Conservation (phyloP, 1,139 yeast genomes). For the Kodamaea derodonti region DNA sequence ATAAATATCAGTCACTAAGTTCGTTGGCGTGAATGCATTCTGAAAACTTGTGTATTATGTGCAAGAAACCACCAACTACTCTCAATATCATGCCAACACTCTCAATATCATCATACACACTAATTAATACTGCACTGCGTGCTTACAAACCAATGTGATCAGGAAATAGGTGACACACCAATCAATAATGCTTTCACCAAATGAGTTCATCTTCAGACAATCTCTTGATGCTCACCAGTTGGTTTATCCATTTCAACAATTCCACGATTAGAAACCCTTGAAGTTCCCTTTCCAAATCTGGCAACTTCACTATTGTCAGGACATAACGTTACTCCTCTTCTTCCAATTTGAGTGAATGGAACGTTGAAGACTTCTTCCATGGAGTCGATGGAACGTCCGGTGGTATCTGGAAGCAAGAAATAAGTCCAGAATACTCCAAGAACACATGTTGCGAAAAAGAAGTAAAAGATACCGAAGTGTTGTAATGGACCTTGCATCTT, state of each 20-base stretch:
- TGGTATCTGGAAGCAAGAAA: slow-evolving; percentile 22
- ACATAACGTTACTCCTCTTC: slow-evolving; percentile 20
- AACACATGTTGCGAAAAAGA: slow-evolving; percentile 16
- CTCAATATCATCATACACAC: too few species aligned
- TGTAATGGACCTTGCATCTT: slow-evolving; percentile 18
- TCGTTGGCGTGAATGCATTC: too few species aligned
- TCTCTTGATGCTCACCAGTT: background rate
- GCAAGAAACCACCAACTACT: too few species aligned
- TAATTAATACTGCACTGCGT: too few species aligned
- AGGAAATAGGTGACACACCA: too few species aligned
- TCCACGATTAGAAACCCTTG: background rate
- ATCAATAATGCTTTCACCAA: too few species aligned
- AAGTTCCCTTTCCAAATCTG: slow-evolving; percentile 8
- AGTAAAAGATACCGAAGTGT: slow-evolving; percentile 18
- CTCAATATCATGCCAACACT: too few species aligned
- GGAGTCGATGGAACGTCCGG: slow-evolving; percentile 22
- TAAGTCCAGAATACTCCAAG: slow-evolving; percentile 18
- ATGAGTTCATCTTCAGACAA: background rate
- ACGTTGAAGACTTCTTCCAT: slow-evolving; percentile 24
- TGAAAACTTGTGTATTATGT: too few species aligned
- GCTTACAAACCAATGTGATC: too few species aligned
- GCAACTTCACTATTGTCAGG: slow-evolving; percentile 21
- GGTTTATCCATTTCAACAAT: background rate
- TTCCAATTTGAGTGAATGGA: slow-evolving; percentile 23
- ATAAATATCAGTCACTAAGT: too few species aligned